These are phyloP conservation scores for Cercospora janseana DNA, from an alignment of 2,329 filamentous ascomycete genomes.

Conservation along the genomic window DNA sequence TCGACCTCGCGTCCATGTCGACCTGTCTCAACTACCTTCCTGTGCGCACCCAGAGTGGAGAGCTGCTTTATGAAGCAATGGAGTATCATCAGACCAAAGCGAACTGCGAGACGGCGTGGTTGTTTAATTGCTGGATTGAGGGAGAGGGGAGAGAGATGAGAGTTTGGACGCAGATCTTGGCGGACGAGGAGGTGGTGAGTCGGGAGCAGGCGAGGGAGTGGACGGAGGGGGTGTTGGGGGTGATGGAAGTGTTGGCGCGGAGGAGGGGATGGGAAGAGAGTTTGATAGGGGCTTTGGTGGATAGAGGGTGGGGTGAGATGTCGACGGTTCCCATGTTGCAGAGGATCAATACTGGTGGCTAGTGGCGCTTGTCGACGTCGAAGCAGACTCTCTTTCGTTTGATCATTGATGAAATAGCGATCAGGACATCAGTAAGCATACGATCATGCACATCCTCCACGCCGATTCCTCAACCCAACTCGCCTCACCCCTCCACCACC, in stretches of 20 bases:
- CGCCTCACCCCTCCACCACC: too few species aligned
- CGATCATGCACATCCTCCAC: too few species aligned
- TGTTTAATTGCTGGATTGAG: slow-evolving; percentile 10
- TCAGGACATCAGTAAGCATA: too few species aligned
- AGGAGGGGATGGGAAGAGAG: too few species aligned
- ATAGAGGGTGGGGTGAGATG: background rate
- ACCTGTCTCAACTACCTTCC: slow-evolving; percentile 7
- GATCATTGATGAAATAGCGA: too few species aligned
- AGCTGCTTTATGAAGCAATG: slow-evolving; percentile 1
- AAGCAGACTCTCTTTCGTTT: too few species aligned
- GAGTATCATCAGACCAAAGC: slow-evolving; percentile 8
- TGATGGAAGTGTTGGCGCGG: background rate
- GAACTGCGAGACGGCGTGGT: slow-evolving; percentile 8
- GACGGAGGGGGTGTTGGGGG: background rate
- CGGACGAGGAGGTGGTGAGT: background rate
- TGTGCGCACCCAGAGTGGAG: slow-evolving; percentile 3
- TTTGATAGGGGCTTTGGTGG: too few species aligned
- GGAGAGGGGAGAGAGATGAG: background rate
- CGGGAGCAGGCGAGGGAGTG: background rate
- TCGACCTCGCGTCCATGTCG: background rate
- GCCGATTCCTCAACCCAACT: too few species aligned
- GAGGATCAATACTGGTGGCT: background rate
- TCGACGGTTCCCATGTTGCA: background rate
- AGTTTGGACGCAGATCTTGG: background rate
- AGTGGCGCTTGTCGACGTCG: too few species aligned